phyloP scores from a whole-genome alignment of 1,284 basidiomycete genomes.

The Golubevia sp. region DNA sequence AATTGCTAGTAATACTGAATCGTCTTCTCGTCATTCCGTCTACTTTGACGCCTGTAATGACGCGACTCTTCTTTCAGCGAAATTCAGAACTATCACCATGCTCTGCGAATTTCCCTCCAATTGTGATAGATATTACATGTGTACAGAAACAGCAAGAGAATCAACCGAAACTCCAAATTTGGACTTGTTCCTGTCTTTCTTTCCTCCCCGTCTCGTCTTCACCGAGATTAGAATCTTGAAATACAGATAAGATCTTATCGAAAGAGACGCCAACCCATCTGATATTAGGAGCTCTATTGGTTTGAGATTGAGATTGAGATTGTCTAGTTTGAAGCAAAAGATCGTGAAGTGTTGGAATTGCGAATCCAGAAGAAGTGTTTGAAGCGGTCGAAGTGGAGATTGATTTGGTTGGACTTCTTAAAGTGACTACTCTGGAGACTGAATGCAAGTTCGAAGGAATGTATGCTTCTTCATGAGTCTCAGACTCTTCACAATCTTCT shows the following conservation, averaged over 20 bases:
- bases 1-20: too few relatives aligned
- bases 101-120: too few relatives aligned
- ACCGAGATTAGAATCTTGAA: background rate
- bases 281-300: conserved; percentile 9
- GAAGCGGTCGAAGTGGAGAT: background rate
- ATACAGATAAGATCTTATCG: conserved; percentile 35
- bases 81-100: too few relatives aligned
- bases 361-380: background rate
- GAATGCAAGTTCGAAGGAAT: background rate
- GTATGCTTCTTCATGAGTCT: background rate
- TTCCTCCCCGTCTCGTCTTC: background rate
- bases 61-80: too few relatives aligned
- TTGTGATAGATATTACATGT: too few relatives aligned
- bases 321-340: conserved; percentile 9
- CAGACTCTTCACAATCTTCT: background rate
- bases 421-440: background rate
- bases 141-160: too few relatives aligned
- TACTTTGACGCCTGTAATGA: too few relatives aligned
- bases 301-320: conserved; percentile 11
- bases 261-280: conserved; percentile 28
- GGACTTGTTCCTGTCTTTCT: conserved; percentile 16
- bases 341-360: background rate
- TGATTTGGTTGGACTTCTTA: background rate
- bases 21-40: too few relatives aligned
- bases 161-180: conserved; percentile 43